These are phyloP conservation scores for Debaryomyces subglobosus DNA, from an alignment of 1,139 yeast species.

Conservation along the genomic window DNA sequence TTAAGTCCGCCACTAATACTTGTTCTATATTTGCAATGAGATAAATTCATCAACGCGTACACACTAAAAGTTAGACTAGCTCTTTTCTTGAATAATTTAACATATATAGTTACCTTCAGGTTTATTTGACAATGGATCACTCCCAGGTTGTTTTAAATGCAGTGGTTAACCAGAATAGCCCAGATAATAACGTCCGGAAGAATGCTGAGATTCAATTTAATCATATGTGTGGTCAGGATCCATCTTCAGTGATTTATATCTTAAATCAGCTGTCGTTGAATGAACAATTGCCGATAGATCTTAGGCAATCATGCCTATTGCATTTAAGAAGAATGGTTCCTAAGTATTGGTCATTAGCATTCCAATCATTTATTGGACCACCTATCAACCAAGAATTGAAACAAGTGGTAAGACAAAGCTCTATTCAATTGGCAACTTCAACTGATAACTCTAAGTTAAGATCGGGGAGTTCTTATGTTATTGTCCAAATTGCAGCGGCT, in stretches of 20 bases:
- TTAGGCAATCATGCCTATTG: constrained; percentile 69
- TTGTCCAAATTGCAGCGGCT: constrained; percentile 82
- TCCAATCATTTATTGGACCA: constrained; percentile 73
- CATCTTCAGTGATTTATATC: constrained; percentile 32
- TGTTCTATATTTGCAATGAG: constrained; percentile 1
- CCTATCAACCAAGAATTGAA: constrained; percentile 61
- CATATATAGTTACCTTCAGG: background rate
- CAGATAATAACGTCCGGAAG: constrained; percentile 39
- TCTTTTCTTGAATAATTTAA: background rate
- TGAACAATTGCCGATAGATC: constrained; percentile 26
- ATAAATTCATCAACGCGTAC: constrained; percentile 2
- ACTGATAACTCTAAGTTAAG: constrained; percentile 63
- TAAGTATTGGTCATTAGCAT: constrained; percentile 83
- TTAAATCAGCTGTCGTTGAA: constrained; percentile 31
- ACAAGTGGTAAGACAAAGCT: constrained; percentile 46
- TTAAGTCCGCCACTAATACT: constrained; percentile 5
- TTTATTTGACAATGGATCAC: constrained; percentile 6
- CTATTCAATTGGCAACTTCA: constrained; percentile 56
- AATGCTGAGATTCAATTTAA: constrained; percentile 41
- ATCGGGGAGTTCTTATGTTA: constrained; percentile 69
- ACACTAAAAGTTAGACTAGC: background rate
- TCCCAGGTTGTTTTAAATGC: constrained; percentile 15
- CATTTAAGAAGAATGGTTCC: constrained; percentile 73
- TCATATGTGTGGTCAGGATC: constrained; percentile 30
- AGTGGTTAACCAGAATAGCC: constrained; percentile 37